Evolutionary conservation across 148 eudicot genomes (phyloP), one percentile per base, ranked within the genome.

Genomic region (Dysphania ambrosioides): DNA sequence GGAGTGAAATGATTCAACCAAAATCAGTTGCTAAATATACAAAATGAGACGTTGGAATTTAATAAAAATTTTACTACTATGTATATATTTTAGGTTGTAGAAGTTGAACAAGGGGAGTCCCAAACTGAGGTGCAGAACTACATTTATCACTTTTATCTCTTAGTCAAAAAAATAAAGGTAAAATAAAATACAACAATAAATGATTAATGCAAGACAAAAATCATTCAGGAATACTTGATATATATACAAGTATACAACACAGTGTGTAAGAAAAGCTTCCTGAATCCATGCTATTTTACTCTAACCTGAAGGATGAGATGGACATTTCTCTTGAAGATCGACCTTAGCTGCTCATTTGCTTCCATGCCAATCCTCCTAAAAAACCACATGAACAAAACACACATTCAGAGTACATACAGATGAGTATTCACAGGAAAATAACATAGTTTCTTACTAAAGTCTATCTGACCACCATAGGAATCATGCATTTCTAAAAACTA

Each of bases 301-400:
- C 85, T 85, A 73, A 94, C 98, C 81, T 80, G 82, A 60, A 94
- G 91, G 58, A 88, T 82, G 58, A 94, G 93, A 84, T 94, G 98
- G 66, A 94, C 96, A 36, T 87, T 70, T 77, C 93, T 87, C 79
- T 94, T 94, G 76, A 88, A 90, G 76, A 94, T 85, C 60, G 96
- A 77, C 53, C 96, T 84, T 31, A 94, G 86, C 86, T 94, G 96
- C 75, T 94, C 97, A 64, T 90, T 94, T 47, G 98, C 98, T 88
- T 91, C 98, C 26, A 89, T 56, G 41, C 94, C 95, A 40, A 93
- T 91, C 78, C 97, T 89, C 87, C 95, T 93, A 81, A 49, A 12
- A 61, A 58, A 41, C 24, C 8, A 40, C 40, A 71, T 41, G 10
- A 70, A 71, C 56, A 38, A 60, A 11, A 15, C 66, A 56, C 59